phyloP scores from a whole-genome alignment of 495 filamentous ascomycete genomes.

The Annulohypoxylon moriforme region DNA sequence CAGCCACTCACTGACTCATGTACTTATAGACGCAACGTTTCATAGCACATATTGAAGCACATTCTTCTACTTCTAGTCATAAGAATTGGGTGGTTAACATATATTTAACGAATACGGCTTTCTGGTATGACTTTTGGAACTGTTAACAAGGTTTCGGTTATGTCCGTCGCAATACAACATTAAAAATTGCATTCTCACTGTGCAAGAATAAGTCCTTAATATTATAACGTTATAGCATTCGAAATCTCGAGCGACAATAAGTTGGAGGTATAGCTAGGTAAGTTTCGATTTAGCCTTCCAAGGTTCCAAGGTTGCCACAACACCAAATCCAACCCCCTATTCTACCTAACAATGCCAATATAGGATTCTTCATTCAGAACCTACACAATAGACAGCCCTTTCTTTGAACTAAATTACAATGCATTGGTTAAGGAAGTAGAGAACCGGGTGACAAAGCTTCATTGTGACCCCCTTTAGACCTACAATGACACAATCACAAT shows the following conservation, averaged over 20 bases:
- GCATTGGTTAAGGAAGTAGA: conserved; percentile 4
- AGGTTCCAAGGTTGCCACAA: not conserved
- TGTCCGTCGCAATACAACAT: not conserved
- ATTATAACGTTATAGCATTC: too few species aligned
- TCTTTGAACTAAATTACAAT: conserved; percentile 36
- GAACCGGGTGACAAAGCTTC: conserved; percentile 20
- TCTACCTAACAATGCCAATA: conserved; percentile 7
- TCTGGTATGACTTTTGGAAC: not conserved
- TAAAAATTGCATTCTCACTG: too few species aligned
- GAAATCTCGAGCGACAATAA: not conserved
- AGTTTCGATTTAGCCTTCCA: not conserved
- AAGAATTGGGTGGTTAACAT: not conserved
- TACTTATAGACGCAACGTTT: not conserved
- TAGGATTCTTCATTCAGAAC: not conserved
- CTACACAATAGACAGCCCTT: not conserved
- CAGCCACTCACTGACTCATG: not conserved
- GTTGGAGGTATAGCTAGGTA: not conserved
- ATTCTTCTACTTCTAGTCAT: not conserved
- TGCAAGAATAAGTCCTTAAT: too few species aligned
- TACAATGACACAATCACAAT: conserved; percentile 28
- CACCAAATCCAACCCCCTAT: not conserved
- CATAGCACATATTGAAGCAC: not conserved
- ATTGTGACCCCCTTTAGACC: conserved; percentile 15
- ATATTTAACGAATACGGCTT: not conserved
- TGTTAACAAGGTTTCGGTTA: not conserved